phyloP scores from a whole-genome alignment of 1,284 basidiomycete genomes.

The Leccinum angustisporum region DNA sequence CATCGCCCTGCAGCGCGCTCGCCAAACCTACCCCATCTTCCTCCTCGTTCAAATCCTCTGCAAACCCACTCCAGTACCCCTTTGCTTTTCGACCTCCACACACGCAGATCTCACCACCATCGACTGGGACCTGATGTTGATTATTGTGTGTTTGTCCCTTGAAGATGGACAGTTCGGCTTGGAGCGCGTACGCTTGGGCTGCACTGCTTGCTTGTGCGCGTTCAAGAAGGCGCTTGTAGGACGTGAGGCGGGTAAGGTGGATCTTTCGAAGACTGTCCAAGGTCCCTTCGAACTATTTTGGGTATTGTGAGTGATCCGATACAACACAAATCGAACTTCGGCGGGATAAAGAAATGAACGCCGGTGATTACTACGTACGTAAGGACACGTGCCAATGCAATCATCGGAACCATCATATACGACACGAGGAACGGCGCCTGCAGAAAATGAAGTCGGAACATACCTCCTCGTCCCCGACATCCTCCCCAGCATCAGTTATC shows the following conservation, averaged over 20 bases:
- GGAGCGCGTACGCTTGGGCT: slow-evolving; percentile 75
- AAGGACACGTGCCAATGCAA: background rate
- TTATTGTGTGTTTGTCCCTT: slow-evolving; percentile 18
- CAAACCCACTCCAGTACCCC: slow-evolving; percentile 66
- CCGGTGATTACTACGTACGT: background rate
- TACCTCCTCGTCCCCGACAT: slow-evolving; percentile 69
- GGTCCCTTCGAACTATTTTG: slow-evolving; percentile 54
- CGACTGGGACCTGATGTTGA: slow-evolving; percentile 8
- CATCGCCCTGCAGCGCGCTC: slow-evolving; percentile 27
- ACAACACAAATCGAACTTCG: background rate
- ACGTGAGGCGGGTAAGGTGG: slow-evolving; percentile 64
- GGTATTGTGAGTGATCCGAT: slow-evolving; percentile 9
- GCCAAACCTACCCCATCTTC: slow-evolving; percentile 28
- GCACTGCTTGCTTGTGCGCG: slow-evolving; percentile 73
- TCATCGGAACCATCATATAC: background rate
- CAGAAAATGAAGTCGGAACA: slow-evolving; percentile 23
- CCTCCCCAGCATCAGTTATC: slow-evolving; percentile 67
- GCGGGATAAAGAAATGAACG: background rate
- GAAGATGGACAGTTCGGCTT: slow-evolving; percentile 64
- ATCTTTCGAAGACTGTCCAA: slow-evolving; percentile 54
- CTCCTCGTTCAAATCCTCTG: slow-evolving; percentile 40
- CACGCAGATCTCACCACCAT: slow-evolving; percentile 44
- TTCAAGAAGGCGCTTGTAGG: slow-evolving; percentile 73
- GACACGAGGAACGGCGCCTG: background rate
- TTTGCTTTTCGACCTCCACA: slow-evolving; percentile 58